Percentiles rank a stretch among this genome's conserved stretches.
Conservation (phyloP, 2,329 filamentous ascomycete species). For the Cladobotryum protrusum region DNA sequence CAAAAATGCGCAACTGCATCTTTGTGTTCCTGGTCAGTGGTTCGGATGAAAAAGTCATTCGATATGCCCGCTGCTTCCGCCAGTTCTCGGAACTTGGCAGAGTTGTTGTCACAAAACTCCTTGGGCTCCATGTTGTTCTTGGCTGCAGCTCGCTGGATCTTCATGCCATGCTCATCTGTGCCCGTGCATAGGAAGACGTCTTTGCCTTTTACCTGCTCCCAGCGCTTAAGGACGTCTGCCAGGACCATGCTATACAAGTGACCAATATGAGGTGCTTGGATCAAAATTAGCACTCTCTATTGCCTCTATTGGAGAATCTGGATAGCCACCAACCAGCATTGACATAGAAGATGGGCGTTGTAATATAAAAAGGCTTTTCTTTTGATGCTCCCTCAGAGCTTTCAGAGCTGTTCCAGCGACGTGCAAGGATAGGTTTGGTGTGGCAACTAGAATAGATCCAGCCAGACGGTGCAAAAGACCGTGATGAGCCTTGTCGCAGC, state of each 20-base stretch:
- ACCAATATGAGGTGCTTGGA: slow-evolving; percentile 79
- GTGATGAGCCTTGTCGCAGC: slow-evolving; percentile 17
- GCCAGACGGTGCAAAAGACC: slow-evolving; percentile 12
- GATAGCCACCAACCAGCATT: slow-evolving; percentile 65
- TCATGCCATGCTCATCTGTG: slow-evolving; percentile 96
- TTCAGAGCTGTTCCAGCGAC: slow-evolving; percentile 28
- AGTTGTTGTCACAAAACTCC: slow-evolving; percentile 81
- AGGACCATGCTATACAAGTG: slow-evolving; percentile 93
- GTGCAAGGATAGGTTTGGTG: slow-evolving; percentile 15
- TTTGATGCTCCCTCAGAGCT: slow-evolving; percentile 14
- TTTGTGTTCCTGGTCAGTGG: slow-evolving; percentile 75
- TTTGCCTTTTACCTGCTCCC: slow-evolving; percentile 69
- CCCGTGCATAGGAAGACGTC: slow-evolving; percentile 76
- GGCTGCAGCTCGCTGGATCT: slow-evolving; percentile 82
- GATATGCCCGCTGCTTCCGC: slow-evolving; percentile 63
- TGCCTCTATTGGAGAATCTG: background rate
- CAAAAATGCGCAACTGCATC: slow-evolving; percentile 87
- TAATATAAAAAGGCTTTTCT: slow-evolving; percentile 85
- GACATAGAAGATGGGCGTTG: slow-evolving; percentile 97
- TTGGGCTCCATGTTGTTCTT: slow-evolving; percentile 66
- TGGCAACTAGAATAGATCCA: slow-evolving; percentile 27
- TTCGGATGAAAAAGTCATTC: slow-evolving; percentile 86
- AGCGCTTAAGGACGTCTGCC: slow-evolving; percentile 85
- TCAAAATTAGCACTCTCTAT: slow-evolving; percentile 1
- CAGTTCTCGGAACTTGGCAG: slow-evolving; percentile 70